phyloP scores from a whole-genome alignment of 345 rosid species.

The Aquilaria sinensis region DNA sequence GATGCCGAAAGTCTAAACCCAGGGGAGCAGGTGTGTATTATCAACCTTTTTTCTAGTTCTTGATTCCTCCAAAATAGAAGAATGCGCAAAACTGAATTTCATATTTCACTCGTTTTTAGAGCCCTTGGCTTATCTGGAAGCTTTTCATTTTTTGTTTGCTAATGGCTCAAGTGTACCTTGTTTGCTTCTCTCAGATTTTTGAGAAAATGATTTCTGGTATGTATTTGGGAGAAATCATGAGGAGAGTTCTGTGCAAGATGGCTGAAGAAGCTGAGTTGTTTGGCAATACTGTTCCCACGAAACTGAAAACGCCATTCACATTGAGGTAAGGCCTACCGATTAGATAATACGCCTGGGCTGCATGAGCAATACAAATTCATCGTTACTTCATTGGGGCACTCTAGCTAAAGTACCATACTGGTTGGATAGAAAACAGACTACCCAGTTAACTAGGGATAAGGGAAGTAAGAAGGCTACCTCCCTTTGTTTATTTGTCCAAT shows the following conservation, averaged over 20 bases:
- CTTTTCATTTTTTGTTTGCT: not conserved
- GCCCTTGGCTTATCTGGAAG: no score
- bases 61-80: not conserved
- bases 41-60: not conserved
- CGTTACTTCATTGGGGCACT: not conserved
- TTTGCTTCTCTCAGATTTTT: constrained; percentile 44
- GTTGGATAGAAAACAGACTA: no score
- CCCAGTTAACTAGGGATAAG: no score
- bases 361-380: not conserved
- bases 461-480: no score
- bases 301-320: constrained; percentile 53
- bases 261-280: constrained; percentile 72
- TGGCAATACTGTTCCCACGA: constrained; percentile 60
- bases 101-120: no score
- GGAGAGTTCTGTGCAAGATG: constrained; percentile 51
- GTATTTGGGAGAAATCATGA: constrained; percentile 76
- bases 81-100: no score
- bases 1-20: constrained; percentile 63
- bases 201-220: constrained; percentile 72
- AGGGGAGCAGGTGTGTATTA: constrained; percentile 60
- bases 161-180: not conserved
- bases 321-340: constrained; percentile 33
- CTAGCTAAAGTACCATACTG: no score
- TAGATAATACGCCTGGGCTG: not conserved
- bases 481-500: no score